phyloP scores from a whole-genome alignment of 202 grass and related monocot genomes.

The Panicum hallii region DNA sequence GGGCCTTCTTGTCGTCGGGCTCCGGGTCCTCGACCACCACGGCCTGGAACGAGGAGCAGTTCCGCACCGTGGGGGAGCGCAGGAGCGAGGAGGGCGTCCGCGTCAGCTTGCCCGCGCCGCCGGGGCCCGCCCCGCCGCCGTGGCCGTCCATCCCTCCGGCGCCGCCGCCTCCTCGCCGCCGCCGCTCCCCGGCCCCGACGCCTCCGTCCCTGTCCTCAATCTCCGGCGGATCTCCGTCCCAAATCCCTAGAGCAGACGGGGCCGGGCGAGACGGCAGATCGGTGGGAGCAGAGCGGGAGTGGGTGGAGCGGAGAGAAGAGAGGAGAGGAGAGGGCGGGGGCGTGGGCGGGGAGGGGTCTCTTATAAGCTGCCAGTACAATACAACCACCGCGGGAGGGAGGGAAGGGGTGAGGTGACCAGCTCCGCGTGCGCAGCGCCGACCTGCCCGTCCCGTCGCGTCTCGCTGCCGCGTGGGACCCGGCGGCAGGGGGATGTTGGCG shows the following conservation, averaged over 20 bases:
- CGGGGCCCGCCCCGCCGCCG: not conserved
- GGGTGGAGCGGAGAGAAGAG: constrained; percentile 44
- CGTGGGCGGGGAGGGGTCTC: constrained; percentile 23
- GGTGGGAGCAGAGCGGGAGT: constrained; percentile 27
- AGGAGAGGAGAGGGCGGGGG: constrained; percentile 30
- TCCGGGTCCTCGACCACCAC: constrained; percentile 73
- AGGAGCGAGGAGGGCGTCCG: constrained; percentile 89
- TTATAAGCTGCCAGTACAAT: constrained; percentile 41
- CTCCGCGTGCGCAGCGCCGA: constrained; percentile 41
- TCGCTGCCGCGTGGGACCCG: constrained; percentile 39
- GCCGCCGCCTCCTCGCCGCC: not conserved
- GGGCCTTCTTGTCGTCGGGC: constrained; percentile 65
- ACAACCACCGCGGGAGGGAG: not conserved
- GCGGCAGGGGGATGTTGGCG: constrained; percentile 23
- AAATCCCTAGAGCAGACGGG: not conserved
- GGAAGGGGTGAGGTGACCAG: constrained; percentile 39
- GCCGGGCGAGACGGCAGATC: constrained; percentile 40
- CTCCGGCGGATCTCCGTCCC: constrained; percentile 45
- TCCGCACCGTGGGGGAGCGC: constrained; percentile 80
- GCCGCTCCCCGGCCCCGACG: constrained; percentile 10
- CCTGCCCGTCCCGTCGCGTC: constrained; percentile 7
- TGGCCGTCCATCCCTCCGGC: constrained; percentile 62
- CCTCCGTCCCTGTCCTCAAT: constrained; percentile 44
- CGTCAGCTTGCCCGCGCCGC: constrained; percentile 65
- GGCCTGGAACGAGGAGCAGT: constrained; percentile 78